A percentile compares a stretch with the other conserved stretches of the same genome.
phyloP scores from a whole-genome alignment of 768 basidiomycete genomes.

The Tricholomella constricta region DNA sequence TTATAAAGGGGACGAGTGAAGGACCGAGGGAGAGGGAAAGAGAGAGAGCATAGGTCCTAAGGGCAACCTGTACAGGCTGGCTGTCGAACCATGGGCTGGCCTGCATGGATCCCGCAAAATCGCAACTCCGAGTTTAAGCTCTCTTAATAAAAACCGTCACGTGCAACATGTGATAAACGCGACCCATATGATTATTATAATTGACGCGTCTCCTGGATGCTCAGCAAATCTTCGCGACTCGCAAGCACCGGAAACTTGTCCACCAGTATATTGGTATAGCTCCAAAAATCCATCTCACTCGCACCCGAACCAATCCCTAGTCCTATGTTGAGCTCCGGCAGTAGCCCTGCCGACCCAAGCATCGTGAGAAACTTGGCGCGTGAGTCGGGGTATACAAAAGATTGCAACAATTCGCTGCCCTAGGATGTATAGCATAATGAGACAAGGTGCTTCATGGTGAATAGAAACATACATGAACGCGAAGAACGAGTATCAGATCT shows the following conservation, averaged over 20 bases:
- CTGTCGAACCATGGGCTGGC: constrained; percentile 16
- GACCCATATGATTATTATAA: background rate
- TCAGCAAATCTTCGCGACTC: background rate
- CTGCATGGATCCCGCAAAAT: constrained; percentile 12
- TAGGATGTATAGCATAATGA: constrained; percentile 25
- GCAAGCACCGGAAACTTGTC: constrained; percentile 5
- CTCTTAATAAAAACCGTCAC: background rate
- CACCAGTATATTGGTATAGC: constrained; percentile 43
- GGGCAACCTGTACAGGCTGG: constrained; percentile 44
- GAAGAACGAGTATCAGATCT: constrained; percentile 53
- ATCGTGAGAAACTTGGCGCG: constrained; percentile 65
- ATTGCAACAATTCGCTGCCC: constrained; percentile 56
- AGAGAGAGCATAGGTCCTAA: constrained; percentile 69
- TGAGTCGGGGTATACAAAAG: constrained; percentile 77
- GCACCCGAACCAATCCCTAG: constrained; percentile 32
- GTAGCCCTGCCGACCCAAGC: constrained; percentile 47
- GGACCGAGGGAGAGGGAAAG: constrained; percentile 71
- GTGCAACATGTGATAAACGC: background rate
- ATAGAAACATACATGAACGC: constrained; percentile 53
- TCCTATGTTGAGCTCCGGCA: constrained; percentile 35
- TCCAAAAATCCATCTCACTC: constrained; percentile 67
- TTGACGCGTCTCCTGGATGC: background rate
- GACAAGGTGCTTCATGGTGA: background rate
- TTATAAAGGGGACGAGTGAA: constrained; percentile 54
- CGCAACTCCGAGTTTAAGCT: background rate